A percentile compares a stretch with the other conserved stretches of the same genome.
Conservation (phyloP, 495 filamentous ascomycete species). For the Aspergillus indologenus region DNA sequence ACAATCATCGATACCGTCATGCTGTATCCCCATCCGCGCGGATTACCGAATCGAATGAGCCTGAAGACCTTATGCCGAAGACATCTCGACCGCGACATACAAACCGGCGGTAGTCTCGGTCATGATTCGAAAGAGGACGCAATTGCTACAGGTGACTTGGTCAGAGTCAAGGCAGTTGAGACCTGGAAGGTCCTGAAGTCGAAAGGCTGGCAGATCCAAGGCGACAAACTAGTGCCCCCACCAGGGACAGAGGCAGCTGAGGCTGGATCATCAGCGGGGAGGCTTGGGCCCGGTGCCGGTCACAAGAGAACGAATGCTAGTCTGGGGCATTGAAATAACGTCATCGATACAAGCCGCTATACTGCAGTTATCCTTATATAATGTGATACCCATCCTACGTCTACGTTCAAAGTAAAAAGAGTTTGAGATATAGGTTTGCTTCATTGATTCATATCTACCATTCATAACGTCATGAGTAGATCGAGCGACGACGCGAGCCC, state of each 20-base stretch:
- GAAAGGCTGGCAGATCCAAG: slow-evolving; percentile 60
- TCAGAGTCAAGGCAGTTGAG: slow-evolving; percentile 60
- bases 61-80: slow-evolving; percentile 65
- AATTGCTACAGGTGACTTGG: slow-evolving; percentile 79
- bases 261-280: slow-evolving; percentile 4
- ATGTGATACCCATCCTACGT: slow-evolving; percentile 4
- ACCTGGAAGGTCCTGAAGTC: slow-evolving; percentile 61
- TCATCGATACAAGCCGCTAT: background rate
- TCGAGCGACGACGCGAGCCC: slow-evolving; percentile 5
- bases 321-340: background rate
- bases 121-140: slow-evolving; percentile 93
- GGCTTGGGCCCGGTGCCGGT: slow-evolving; percentile 23
- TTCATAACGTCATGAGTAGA: slow-evolving; percentile 34
- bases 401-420: background rate
- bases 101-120: slow-evolving; percentile 64
- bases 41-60: slow-evolving; percentile 71
- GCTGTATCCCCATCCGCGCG: slow-evolving; percentile 71
- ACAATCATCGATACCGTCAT: slow-evolving; percentile 83
- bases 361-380: background rate
- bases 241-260: slow-evolving; percentile 13
- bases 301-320: slow-evolving; percentile 22
- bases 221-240: slow-evolving; percentile 52
- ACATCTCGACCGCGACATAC: slow-evolving; percentile 70
- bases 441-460: slow-evolving; percentile 29
- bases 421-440: slow-evolving; percentile 18